These are phyloP conservation scores for Lactuca saligna DNA, from an alignment of 129 eudicot species.

Conservation along the genomic window DNA sequence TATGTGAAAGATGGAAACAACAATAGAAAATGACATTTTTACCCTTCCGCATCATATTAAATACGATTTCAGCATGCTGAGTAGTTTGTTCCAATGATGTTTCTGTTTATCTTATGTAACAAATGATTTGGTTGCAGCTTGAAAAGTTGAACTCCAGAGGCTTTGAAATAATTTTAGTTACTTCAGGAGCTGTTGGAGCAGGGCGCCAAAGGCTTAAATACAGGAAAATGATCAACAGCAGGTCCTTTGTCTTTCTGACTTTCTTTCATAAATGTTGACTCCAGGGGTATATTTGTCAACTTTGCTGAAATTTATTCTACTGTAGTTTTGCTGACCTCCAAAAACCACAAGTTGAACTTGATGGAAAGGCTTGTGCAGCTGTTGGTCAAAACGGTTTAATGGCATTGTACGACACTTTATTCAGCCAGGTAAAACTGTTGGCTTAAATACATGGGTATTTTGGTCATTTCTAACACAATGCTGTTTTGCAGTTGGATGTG, in stretches of 20 bases:
- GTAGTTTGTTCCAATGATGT: too few relatives aligned
- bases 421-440: conserved; percentile 66
- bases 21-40: not conserved
- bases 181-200: conserved; percentile 97
- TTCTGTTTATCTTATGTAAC: not conserved
- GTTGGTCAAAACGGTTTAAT: conserved; percentile 95
- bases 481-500: conserved; percentile 69
- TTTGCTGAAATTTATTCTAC: conserved; percentile 10
- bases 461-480: conserved; percentile 18
- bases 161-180: conserved; percentile 75
- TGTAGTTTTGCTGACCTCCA: conserved; percentile 90
- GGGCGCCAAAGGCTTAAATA: conserved; percentile 92
- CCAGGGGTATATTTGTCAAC: not conserved
- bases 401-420: conserved; percentile 86
- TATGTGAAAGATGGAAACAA: not conserved
- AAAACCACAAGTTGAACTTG: conserved; percentile 91
- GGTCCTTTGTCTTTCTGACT: conserved; percentile 39
- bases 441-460: conserved; percentile 3
- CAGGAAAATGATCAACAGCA: conserved; percentile 82
- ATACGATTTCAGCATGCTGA: too few relatives aligned
- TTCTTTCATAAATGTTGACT: not conserved
- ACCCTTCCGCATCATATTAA: too few relatives aligned
- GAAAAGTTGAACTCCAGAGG: conserved; percentile 73
- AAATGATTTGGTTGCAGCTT: conserved; percentile 52
- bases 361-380: conserved; percentile 98